phyloP scores from a whole-genome alignment of 2,329 filamentous ascomycete genomes.

The Aspergillus sp. region DNA sequence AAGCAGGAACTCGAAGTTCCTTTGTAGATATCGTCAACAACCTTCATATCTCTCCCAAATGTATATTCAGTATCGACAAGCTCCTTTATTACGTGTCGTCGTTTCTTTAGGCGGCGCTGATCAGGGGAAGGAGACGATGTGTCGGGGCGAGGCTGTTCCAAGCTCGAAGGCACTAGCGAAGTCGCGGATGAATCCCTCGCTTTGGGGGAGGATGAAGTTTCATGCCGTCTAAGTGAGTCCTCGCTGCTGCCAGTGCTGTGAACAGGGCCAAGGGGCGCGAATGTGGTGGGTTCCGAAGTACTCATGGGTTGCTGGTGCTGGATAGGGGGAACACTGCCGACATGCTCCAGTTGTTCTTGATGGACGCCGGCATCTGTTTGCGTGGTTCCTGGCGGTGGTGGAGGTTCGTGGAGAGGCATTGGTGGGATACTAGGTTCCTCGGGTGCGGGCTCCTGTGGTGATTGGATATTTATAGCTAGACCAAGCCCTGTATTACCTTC shows the following conservation, averaged over 20 bases:
- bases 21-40: conserved; percentile 96
- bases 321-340: background rate
- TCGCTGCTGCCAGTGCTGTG: conserved; percentile 36
- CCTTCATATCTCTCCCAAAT: conserved; percentile 94
- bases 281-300: conserved; percentile 10
- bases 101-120: conserved; percentile 66
- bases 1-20: conserved; percentile 82
- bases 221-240: conserved; percentile 33
- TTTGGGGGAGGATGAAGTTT: conserved; percentile 29
- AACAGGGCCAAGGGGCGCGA: conserved; percentile 22
- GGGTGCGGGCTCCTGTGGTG: conserved; percentile 27
- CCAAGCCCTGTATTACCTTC: conserved; percentile 40
- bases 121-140: conserved; percentile 36
- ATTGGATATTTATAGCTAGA: conserved; percentile 43
- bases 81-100: conserved; percentile 84
- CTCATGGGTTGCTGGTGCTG: conserved; percentile 20
- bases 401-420: conserved; percentile 29
- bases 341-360: background rate
- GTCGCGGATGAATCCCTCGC: conserved; percentile 39
- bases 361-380: conserved; percentile 12
- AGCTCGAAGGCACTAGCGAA: conserved; percentile 34
- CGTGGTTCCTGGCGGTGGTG: conserved; percentile 8
- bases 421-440: conserved; percentile 31
- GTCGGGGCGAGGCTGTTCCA: conserved; percentile 24
- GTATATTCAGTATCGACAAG: conserved; percentile 88